phyloP scores from a whole-genome alignment of 1,284 basidiomycete genomes.

The Irpex sp. region DNA sequence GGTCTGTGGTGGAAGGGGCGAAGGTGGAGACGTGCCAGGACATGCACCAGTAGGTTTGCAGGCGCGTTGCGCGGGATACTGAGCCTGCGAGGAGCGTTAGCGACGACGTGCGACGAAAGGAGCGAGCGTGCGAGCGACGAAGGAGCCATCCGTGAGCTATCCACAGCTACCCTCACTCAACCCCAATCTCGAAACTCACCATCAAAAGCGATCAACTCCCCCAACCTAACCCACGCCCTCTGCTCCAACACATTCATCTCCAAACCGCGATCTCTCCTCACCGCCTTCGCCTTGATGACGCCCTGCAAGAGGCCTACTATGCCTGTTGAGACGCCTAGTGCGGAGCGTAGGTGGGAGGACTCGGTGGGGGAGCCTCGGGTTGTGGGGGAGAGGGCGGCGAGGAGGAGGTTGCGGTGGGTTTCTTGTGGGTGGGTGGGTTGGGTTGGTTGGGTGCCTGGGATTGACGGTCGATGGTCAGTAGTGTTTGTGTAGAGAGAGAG shows the following conservation, averaged over 20 bases:
- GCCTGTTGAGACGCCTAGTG: slow-evolving; percentile 39
- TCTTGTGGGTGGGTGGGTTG: too few species aligned
- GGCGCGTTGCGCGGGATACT: slow-evolving; percentile 37
- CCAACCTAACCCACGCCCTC: slow-evolving; percentile 50
- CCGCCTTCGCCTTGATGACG: slow-evolving; percentile 23
- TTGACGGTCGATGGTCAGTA: too few species aligned
- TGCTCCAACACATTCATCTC: slow-evolving; percentile 44
- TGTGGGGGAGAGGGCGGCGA: slow-evolving; percentile 28
- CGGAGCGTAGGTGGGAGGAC: slow-evolving; percentile 33
- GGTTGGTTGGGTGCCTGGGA: too few species aligned
- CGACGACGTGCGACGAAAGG: not conserved
- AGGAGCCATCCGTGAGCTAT: too few species aligned
- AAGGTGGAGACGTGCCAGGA: slow-evolving; percentile 38
- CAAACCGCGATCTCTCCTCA: slow-evolving; percentile 28
- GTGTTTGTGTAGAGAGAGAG: too few species aligned
- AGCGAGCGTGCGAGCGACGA: too few species aligned
- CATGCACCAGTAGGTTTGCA: slow-evolving; percentile 50
- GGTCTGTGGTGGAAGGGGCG: slow-evolving; percentile 39
- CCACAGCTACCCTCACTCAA: too few species aligned
- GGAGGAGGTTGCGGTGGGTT: slow-evolving; percentile 19
- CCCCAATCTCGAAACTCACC: too few species aligned
- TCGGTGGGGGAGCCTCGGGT: slow-evolving; percentile 36
- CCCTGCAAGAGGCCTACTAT: slow-evolving; percentile 36
- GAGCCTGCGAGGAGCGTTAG: slow-evolving; percentile 17
- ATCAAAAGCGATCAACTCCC: slow-evolving; percentile 46